Conservation (phyloP, 768 basidiomycete species). For the Leccinum subtestaceum region DNA sequence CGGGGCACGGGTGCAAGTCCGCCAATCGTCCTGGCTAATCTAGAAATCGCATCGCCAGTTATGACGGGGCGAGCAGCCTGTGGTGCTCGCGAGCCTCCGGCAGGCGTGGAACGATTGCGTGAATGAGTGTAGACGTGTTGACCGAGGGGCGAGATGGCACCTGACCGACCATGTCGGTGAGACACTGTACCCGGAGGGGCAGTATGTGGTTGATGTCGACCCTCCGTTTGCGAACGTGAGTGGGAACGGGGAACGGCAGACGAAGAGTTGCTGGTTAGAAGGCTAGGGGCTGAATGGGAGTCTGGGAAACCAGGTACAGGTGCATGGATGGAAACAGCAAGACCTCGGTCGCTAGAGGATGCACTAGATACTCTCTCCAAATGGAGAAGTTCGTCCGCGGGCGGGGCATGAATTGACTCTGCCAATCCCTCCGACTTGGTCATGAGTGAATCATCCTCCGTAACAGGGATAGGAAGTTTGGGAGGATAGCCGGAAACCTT, state of each 20-base stretch:
- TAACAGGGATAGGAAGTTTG: constrained; percentile 6
- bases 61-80: constrained; percentile 64
- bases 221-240: constrained; percentile 56
- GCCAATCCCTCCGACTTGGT: constrained; percentile 22
- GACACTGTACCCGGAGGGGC: constrained; percentile 21
- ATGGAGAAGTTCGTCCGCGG: constrained; percentile 15
- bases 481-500: constrained; percentile 14
- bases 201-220: constrained; percentile 37
- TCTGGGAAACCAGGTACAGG: constrained; percentile 39
- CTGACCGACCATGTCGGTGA: constrained; percentile 40
- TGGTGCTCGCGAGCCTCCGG: constrained; percentile 39
- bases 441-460: constrained; percentile 14
- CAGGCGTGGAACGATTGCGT: constrained; percentile 65
- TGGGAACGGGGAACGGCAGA: constrained; percentile 37
- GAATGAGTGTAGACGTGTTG: constrained; percentile 36
- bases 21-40: constrained; percentile 61
- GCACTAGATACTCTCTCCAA: constrained; percentile 16
- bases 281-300: constrained; percentile 34
- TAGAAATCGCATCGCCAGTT: constrained; percentile 67
- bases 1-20: constrained; percentile 27
- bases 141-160: constrained; percentile 44
- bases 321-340: constrained; percentile 58
- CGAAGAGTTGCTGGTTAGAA: constrained; percentile 33
- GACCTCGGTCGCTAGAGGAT: constrained; percentile 34
- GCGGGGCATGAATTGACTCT: constrained; percentile 28